A percentile compares a stretch with the other conserved stretches of the same genome.
Evolutionary conservation across 2,329 filamentous ascomycete genomes (phyloP).

Genomic region (Rutstroemia sp.): DNA sequence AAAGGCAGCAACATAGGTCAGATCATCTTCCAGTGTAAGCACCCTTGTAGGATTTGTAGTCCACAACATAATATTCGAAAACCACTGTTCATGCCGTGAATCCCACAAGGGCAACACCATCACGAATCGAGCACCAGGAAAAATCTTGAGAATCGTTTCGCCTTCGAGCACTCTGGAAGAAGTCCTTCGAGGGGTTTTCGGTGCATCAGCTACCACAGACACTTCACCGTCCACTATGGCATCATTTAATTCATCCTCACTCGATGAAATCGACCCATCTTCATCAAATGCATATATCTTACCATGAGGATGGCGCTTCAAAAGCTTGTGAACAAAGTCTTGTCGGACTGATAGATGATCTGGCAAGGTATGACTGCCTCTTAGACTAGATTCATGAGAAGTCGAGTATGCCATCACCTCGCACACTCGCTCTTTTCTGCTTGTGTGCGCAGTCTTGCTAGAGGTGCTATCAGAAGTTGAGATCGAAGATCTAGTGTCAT

Average conservation of each 20-base stretch:
- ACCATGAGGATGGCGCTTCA: constrained; percentile 22
- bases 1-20: constrained; percentile 34
- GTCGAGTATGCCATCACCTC: constrained; percentile 25
- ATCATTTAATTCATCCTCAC: neutral
- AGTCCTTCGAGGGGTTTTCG: neutral
- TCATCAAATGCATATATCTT: constrained; percentile 23
- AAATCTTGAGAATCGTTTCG: neutral
- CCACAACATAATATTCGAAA: constrained; percentile 40
- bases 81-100: constrained; percentile 35
- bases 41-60: constrained; percentile 34
- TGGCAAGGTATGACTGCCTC: constrained; percentile 9
- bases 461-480: neutral
- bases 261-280: constrained; percentile 14
- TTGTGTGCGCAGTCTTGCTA: neutral
- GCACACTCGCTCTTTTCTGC: constrained; percentile 2
- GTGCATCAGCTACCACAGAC: neutral
- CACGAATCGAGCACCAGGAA: constrained; percentile 38
- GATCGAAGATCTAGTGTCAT: neutral
- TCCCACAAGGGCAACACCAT: constrained; percentile 42
- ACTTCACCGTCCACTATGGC: neutral
- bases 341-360: constrained; percentile 10
- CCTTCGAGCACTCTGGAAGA: neutral
- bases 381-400: neutral
- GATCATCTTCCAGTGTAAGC: constrained; percentile 29
- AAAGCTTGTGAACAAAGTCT: neutral